Conservation (phyloP, 108 stramenopile genomes). For the Nannochloropsis granulata region DNA sequence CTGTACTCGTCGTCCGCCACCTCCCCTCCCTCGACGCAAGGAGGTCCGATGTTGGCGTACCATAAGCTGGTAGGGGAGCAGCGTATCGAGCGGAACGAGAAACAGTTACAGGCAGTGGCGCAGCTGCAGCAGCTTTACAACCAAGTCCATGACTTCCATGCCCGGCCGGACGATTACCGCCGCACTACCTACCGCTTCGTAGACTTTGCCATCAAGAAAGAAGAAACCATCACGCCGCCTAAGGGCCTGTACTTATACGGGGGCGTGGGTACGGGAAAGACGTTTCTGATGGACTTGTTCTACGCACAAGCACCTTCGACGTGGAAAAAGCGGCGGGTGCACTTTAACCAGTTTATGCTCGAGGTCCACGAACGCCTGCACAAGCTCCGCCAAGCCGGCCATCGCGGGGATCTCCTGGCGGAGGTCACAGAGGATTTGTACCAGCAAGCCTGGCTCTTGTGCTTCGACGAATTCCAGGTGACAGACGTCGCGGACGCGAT, state of each 20-base stretch:
- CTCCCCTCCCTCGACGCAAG: background rate
- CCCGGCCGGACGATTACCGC: background rate
- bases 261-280: slow-evolving; percentile 89
- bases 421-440: slow-evolving; percentile 14
- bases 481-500: slow-evolving; percentile 60
- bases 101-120: background rate
- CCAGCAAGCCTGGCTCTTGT: slow-evolving; percentile 48
- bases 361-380: slow-evolving; percentile 40
- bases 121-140: background rate
- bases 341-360: slow-evolving; percentile 90
- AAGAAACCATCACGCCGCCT: background rate
- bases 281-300: slow-evolving; percentile 86
- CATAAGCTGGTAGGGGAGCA: background rate
- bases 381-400: slow-evolving; percentile 8
- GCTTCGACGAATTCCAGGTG: slow-evolving; percentile 99
- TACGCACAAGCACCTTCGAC: slow-evolving; percentile 34
- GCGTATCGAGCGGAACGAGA: background rate
- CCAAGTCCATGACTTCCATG: background rate
- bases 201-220: background rate
- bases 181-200: background rate
- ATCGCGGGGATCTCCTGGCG: slow-evolving; percentile 10
- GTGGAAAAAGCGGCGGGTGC: slow-evolving; percentile 62
- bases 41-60: background rate
- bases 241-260: slow-evolving; percentile 21
- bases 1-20: background rate